Base-by-base conservation (phyloP, 192 early-diverging fungal genomes). In the Backusella westeae region DNA sequence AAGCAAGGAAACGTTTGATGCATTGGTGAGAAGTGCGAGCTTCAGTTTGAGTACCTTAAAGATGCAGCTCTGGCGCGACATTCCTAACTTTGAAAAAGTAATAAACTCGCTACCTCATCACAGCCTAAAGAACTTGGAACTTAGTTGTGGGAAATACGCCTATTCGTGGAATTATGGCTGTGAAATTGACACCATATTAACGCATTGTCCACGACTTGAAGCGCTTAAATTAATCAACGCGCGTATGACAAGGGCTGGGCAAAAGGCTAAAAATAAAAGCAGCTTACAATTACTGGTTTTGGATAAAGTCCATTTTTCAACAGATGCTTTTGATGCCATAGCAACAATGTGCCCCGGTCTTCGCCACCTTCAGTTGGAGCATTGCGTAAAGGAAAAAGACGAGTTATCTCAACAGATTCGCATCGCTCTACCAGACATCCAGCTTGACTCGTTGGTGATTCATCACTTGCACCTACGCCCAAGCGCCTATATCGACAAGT, bases 171-270 rank as follows among this genome's bases (percentile, higher is more conserved):
- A 29, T 10, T 63, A 63, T 63, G 23, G n/a, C 23, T 59, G 53
- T 59, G 53, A 59, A 59, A 26, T 59, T 26, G 53, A 59, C 23
- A 59, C 53, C 21, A 59, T 59, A 59, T 59, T 59, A 59, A 59
- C 10, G 53, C 53, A 21, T 59, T 63, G 56, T 63, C 23, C 56
- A 26, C 56, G 23, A 63, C 56, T 63, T 10, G 29, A 63, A 12
- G 12, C 56, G 56, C 56, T 63, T 63, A 63, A 63, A 63, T 32
- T 63, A 26, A 63, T n/a, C 29, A 63, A 8, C 56, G 56, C 56
- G n/a, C 56, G 56, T 63, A 63, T 63, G 56, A 63, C 23, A 29
- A 63, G 10, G 56, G 56, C 56, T 29, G 23, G 56, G 12, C 56
- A 63, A 9, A 29, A 23, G 10, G 3, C 23, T 29, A 29, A 29